phyloP scores from a whole-genome alignment of 202 grass and related monocot species.

The Carex arenaria region DNA sequence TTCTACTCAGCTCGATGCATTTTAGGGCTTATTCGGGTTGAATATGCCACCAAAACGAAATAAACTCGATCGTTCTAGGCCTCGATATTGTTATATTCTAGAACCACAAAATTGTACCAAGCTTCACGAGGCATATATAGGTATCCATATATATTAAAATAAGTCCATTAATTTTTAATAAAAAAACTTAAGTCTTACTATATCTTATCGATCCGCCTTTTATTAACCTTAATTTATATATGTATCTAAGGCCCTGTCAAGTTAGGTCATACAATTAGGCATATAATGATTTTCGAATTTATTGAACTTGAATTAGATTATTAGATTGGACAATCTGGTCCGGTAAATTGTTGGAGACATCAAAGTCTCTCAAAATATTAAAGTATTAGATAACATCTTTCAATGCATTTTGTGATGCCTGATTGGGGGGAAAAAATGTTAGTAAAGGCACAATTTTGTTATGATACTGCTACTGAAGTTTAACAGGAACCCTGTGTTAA shows the following conservation, averaged over 20 bases:
- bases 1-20: neutral
- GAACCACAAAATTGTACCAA: neutral
- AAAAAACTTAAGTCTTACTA: neutral
- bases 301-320: too few species aligned
- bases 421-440: too few species aligned
- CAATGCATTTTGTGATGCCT: too few species aligned
- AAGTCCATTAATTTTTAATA: too few species aligned
- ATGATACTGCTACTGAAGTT: too few species aligned
- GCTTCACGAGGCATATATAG: neutral
- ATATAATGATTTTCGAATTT: too few species aligned
- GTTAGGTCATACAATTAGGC: neutral
- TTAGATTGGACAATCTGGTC: too few species aligned
- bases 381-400: too few species aligned
- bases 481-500: too few species aligned
- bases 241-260: neutral
- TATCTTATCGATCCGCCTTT: neutral
- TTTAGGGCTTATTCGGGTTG: neutral
- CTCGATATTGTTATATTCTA: neutral
- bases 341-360: too few species aligned
- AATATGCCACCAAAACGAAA: neutral
- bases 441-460: too few species aligned
- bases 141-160: neutral
- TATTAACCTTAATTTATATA: neutral
- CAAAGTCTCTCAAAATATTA: too few species aligned
- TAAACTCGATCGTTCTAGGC: neutral